These are phyloP conservation scores for Rhodosporidiobolus odoratus DNA, from an alignment of 768 basidiomycete species.

Conservation along the genomic window DNA sequence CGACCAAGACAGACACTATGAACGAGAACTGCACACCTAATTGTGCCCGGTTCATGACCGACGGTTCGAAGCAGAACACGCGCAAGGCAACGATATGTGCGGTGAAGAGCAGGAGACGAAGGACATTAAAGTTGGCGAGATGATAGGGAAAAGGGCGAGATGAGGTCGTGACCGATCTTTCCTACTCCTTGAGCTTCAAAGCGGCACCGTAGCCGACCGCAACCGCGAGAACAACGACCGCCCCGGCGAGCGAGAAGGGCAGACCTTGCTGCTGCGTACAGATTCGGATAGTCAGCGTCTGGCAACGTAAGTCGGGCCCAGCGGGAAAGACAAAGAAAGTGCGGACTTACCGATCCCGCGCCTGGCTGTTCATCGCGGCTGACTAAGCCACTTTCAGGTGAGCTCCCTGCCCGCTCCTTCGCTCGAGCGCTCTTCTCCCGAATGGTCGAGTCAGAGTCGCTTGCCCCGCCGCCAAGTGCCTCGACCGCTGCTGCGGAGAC, in stretches of 20 bases:
- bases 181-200: constrained; percentile 35
- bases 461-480: constrained; percentile 11
- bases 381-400: no score
- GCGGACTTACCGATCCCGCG: background rate
- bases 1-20: background rate
- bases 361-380: background rate
- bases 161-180: no score
- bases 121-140: background rate
- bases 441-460: constrained; percentile 38
- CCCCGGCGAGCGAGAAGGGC: constrained; percentile 36
- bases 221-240: constrained; percentile 39
- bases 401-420: background rate
- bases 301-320: background rate
- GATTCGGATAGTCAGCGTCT: background rate
- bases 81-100: no score
- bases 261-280: constrained; percentile 14
- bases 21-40: no score
- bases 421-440: constrained; percentile 9
- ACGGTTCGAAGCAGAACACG: no score
- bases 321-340: background rate
- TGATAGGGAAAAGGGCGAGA: background rate
- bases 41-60: no score
- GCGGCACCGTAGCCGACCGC: constrained; percentile 34
- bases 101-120: background rate
- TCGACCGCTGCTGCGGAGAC: background rate